Conservation (phyloP, 768 basidiomycete species). For the Ephemerocybe angulata region DNA sequence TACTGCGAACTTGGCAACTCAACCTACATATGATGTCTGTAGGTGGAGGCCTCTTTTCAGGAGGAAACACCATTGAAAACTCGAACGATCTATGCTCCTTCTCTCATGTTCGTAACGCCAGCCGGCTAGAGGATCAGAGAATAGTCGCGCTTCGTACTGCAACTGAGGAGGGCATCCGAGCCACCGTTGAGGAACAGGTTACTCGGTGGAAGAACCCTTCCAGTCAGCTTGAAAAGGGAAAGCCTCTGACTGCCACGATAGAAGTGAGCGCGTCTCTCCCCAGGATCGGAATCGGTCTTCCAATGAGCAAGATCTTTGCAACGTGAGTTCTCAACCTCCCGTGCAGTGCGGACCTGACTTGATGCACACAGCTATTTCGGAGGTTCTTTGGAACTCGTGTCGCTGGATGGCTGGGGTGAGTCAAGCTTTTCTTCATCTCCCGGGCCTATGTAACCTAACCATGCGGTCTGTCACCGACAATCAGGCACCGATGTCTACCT, state of each 20-base stretch:
- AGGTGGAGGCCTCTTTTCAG: constrained; percentile 70
- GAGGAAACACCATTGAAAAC: constrained; percentile 45
- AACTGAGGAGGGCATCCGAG: constrained; percentile 62
- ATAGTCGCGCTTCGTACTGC: constrained; percentile 65
- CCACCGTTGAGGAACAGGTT: constrained; percentile 80
- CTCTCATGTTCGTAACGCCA: constrained; percentile 77
- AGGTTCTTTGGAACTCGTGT: constrained; percentile 73
- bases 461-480: neutral
- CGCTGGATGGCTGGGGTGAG: constrained; percentile 82
- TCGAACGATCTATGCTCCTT: constrained; percentile 87
- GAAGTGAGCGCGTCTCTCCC: constrained; percentile 51
- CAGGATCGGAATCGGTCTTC: constrained; percentile 76
- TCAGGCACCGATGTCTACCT: constrained; percentile 83
- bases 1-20: neutral
- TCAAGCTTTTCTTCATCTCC: constrained; percentile 4
- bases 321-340: constrained; percentile 44
- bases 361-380: constrained; percentile 64
- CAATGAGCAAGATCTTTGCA: constrained; percentile 87
- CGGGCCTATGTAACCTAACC: no score
- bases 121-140: constrained; percentile 62
- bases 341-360: neutral
- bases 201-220: constrained; percentile 28
- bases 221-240: neutral
- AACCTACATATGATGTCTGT: constrained; percentile 13
- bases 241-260: constrained; percentile 40